Base-by-base conservation (phyloP, 2,329 filamentous ascomycete genomes). In the Arthrinium puccinioides region DNA sequence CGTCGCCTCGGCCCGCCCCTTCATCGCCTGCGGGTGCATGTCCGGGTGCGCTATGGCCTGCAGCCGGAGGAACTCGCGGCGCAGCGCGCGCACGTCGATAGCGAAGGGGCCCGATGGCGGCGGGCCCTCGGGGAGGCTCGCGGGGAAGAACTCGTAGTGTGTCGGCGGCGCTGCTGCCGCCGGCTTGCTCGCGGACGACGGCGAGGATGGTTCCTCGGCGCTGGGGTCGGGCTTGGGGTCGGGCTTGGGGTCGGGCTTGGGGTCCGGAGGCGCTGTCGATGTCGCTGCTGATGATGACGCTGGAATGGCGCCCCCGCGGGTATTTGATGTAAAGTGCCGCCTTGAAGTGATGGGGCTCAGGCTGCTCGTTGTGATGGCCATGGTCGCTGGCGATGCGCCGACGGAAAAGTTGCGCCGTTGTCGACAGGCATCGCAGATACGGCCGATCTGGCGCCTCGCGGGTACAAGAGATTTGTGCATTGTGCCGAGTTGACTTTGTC, bases 81-180 rank as follows among this genome's bases (percentile, higher is more conserved):
- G 84, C 15, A 97, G 75, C 13, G 74, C 67, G 40, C 73, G 69
- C 10, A 76, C 57, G 57, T 94, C 73, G 53, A 97, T 77, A 11
- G 69, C 62, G 70, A 97, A 98, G 41, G 79, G 72, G 0, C 88
- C 83, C 0, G 55, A 38, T 0, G 90, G 90, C 0, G 92, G 92
- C 1, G 87, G 84, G 2, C 90, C 90, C 1, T 60, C 37, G 1
- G 88, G 77, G 4, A 96, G 72, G 4, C 88, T 85, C 21, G 74
- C 57, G 2, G 89, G 88, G 69, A 98, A 98, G 63, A 97, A 78
- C 39, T 82, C 77, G 72, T 96, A 97, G 70, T 90, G 78, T 38
- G 82, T 87, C 46, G 63, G 50, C 4, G 57, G 53, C 0, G 21
- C 21, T 8, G 21, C 24, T 28, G 16, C 18, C n/a, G 34, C 13